phyloP scores from a whole-genome alignment of 2,329 filamentous ascomycete genomes.

The Neodidymelliopsis sp. region DNA sequence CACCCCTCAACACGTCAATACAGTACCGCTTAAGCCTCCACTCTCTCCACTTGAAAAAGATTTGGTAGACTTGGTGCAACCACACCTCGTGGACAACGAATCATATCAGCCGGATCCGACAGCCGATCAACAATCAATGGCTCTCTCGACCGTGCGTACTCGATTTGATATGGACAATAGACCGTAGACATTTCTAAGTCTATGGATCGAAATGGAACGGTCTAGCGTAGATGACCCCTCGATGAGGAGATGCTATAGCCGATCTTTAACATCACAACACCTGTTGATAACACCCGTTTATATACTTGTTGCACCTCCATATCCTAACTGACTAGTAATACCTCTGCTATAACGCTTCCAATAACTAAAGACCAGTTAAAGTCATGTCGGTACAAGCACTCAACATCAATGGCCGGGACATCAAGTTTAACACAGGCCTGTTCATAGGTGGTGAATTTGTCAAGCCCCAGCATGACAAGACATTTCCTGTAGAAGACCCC shows the following conservation, averaged over 20 bases:
- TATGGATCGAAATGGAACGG: neutral
- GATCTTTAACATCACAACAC: neutral
- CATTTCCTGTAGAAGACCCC: slow-evolving; percentile 25
- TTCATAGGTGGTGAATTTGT: slow-evolving; percentile 58
- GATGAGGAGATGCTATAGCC: slow-evolving; percentile 6
- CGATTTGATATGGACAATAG: neutral
- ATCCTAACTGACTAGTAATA: neutral
- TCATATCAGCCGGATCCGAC: neutral
- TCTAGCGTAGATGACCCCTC: neutral
- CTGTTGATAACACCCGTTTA: neutral
- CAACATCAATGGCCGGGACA: slow-evolving; percentile 14
- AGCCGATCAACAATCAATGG: neutral
- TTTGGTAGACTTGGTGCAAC: neutral
- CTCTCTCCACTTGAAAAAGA: neutral
- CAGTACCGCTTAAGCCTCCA: slow-evolving; percentile 9
- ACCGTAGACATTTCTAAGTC: neutral
- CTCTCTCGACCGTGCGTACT: neutral
- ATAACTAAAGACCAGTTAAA: neutral
- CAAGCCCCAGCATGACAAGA: slow-evolving; percentile 30
- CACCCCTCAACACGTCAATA: slow-evolving; percentile 9
- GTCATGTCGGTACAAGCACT: slow-evolving; percentile 15
- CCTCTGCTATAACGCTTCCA: neutral
- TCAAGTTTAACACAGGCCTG: slow-evolving; percentile 43
- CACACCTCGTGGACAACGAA: neutral
- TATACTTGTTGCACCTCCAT: neutral